These are phyloP conservation scores for Rhododendron ferrugineum DNA, from an alignment of 148 eudicot genomes.

Conservation along the genomic window DNA sequence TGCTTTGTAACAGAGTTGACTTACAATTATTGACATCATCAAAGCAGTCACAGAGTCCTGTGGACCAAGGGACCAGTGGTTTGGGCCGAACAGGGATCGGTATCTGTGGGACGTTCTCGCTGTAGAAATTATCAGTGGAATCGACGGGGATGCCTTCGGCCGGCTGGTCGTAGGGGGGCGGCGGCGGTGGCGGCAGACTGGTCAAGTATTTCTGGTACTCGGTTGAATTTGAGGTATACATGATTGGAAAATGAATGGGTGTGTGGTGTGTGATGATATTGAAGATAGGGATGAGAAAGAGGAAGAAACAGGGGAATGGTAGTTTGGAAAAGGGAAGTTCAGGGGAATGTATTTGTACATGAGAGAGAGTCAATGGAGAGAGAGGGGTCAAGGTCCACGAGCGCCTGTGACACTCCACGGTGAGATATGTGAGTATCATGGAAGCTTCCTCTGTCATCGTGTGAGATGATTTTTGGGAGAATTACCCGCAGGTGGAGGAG, in stretches of 20 bases:
- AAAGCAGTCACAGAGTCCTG: constrained; percentile 35
- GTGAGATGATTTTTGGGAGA: no score
- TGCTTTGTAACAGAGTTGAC: neutral
- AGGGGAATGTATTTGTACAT: no score
- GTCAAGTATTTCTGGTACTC: constrained; percentile 8
- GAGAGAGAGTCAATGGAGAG: no score
- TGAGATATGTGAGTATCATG: no score
- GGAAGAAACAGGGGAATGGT: neutral
- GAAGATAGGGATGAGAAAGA: neutral
- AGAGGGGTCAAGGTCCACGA: no score
- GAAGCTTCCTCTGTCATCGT: no score
- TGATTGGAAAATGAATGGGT: neutral
- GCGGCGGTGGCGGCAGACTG: neutral
- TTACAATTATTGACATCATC: constrained; percentile 30
- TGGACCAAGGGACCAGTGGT: constrained; percentile 28
- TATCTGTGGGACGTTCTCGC: neutral
- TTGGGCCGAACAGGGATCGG: neutral
- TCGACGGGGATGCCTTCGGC: constrained; percentile 6
- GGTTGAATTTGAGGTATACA: constrained; percentile 1
- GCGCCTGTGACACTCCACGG: no score
- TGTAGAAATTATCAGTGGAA: neutral
- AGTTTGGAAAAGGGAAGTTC: neutral
- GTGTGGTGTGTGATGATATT: no score
- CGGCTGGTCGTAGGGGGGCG: neutral
- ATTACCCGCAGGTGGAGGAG: no score